Percentiles rank a stretch among this genome's conserved stretches.
These are phyloP conservation scores for Diaporthe sp. DNA, from an alignment of 2,329 filamentous ascomycete genomes.

Conservation along the genomic window DNA sequence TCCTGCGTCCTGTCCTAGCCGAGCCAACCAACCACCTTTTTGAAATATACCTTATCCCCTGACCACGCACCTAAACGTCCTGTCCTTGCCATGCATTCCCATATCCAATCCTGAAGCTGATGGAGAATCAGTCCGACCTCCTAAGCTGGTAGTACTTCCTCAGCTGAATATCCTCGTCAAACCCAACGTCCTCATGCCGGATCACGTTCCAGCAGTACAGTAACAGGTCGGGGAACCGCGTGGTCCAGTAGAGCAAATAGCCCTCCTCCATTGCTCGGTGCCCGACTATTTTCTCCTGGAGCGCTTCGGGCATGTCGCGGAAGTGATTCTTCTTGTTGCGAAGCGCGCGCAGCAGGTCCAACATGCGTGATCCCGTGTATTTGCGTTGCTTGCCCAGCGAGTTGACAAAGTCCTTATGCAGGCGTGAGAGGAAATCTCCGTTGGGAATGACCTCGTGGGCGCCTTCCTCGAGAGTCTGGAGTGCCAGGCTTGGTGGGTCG, in stretches of 20 bases:
- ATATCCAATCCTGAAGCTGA: background rate
- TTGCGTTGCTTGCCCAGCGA: slow-evolving; percentile 94
- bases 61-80: too few species aligned
- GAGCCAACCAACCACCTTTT: slow-evolving; percentile 7
- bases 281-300: slow-evolving; percentile 71
- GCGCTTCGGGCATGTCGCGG: slow-evolving; percentile 88
- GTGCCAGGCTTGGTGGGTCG: slow-evolving; percentile 79
- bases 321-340: slow-evolving; percentile 99
- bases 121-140: slow-evolving; percentile 39
- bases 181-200: slow-evolving; percentile 65
- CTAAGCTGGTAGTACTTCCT: slow-evolving; percentile 76
- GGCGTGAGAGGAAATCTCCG: slow-evolving; percentile 81
- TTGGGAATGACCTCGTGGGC: slow-evolving; percentile 65
- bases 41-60: too few species aligned
- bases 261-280: slow-evolving; percentile 62
- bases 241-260: slow-evolving; percentile 87
- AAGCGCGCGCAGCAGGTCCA: slow-evolving; percentile 89
- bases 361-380: slow-evolving; percentile 85
- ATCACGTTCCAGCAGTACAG: slow-evolving; percentile 84
- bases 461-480: slow-evolving; percentile 70
- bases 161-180: slow-evolving; percentile 76
- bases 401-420: slow-evolving; percentile 87
- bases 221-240: slow-evolving; percentile 81
- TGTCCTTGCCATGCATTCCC: background rate
- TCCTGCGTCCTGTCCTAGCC: background rate